A percentile compares a stretch with the other conserved stretches of the same genome.
Conservation (phyloP, 23 red algal species). For the Gracilariopsis chorda region DNA sequence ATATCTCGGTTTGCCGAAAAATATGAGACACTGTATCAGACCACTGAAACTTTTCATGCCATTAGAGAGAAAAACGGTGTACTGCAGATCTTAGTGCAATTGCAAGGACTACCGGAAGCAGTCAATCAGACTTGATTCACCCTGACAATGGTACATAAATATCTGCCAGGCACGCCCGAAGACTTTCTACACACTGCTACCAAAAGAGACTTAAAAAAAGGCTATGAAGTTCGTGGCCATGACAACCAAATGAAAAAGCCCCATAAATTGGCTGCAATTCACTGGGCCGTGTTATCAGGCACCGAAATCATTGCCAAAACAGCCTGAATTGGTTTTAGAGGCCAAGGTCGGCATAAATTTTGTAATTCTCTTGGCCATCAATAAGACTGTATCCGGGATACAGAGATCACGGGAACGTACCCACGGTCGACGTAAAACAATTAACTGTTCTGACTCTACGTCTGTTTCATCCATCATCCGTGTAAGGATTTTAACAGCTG, state of each 20-base stretch:
- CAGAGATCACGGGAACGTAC: too few species aligned
- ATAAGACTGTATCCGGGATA: too few species aligned
- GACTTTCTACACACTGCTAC: slow-evolving; percentile 23
- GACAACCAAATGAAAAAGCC: background rate
- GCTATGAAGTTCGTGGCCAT: background rate
- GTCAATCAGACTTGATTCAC: slow-evolving; percentile 12
- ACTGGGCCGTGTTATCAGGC: background rate
- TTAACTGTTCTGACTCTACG: too few species aligned
- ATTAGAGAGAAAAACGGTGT: background rate
- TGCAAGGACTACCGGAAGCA: background rate
- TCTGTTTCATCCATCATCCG: too few species aligned
- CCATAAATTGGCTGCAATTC: background rate
- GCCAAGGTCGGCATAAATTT: too few species aligned
- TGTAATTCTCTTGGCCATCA: too few species aligned
- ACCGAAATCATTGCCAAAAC: too few species aligned
- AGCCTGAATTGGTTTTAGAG: too few species aligned
- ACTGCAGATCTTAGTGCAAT: slow-evolving; percentile 9
- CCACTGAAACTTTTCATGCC: background rate
- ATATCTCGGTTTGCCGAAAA: background rate
- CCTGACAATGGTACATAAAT: background rate
- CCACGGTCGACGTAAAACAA: too few species aligned
- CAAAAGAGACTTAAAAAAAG: background rate
- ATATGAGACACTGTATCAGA: background rate
- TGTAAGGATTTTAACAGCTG: too few species aligned
- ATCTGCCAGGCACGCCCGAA: background rate